Base-by-base conservation (phyloP, 2,329 filamentous ascomycete genomes). In the Calonectria pteridis region DNA sequence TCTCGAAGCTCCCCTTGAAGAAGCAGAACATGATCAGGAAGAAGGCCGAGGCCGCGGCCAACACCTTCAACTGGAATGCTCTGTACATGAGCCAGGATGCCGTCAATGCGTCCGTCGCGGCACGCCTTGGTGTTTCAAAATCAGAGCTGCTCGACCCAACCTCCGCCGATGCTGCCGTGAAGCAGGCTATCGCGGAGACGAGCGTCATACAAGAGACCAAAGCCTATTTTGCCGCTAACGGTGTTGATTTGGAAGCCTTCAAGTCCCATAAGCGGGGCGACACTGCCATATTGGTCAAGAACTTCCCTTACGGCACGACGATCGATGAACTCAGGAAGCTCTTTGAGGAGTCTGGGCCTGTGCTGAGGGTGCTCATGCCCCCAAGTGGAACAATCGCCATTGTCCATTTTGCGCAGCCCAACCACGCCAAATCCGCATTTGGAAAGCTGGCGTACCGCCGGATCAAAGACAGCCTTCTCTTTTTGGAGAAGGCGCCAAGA, bases 21-120 rank as follows among this genome's bases (percentile, higher is more conserved):
- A 97, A 97, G 84, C 97, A 98, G 84, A 95, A 95, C 79, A 91
- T 97, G 80, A 94, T 98, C 78, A 95, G 94, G 83, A 94, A 94
- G 81, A 97, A 94, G 85, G 90, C 93, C 64, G 93, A 96, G 80
- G 94, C 96, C 28, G 90, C 94, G 11, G 93, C 93, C 35, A 92
- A 90, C 63, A 92, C 91, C 1, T 98, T 98, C 86, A 98, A 96
- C 83, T 99, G 97, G 97, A 99, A 99, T 87, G 96, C 96, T n/a
- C 88, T 99, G n/a, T 99, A 97, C 85, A 97, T 99, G 94, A 98
- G 94, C 85, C 94, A 95, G 86, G 96, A 99, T 87, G 95, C 97
- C 65, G 95, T 99, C 67, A 96, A 98, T 85, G 92, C 94, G 63
- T 97, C 96, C 7, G 92, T 98, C 74, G 95, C 97, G 62, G 92